Base-by-base conservation (phyloP, 208 protist species). In the Hexamita inflata region DNA sequence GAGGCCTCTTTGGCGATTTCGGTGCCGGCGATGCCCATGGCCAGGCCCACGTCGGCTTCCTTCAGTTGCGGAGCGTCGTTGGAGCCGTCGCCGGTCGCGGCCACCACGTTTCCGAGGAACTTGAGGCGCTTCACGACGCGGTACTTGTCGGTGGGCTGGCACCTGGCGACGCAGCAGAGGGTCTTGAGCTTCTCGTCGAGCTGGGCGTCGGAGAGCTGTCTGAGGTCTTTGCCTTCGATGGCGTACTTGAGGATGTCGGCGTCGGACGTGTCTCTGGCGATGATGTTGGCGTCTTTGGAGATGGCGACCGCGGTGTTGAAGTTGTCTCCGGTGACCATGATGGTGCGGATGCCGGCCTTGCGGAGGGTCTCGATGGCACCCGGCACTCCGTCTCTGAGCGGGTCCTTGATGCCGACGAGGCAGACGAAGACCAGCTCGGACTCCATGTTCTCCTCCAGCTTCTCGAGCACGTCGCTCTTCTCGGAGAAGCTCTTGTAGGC, bases 51-150 rank as follows among this genome's bases (percentile, higher is more conserved):
- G 77, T 98, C 89, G 40, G 94, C 91, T 34, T 85, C 67, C 26
- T 91, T 90, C 59, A 97, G 88, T 60, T 91, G 91, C 13, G 91
- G 91, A 26, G 89, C 92, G 82, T 97, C 94, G 84, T 97, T 96
- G 64, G 89, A 28, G 7, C 78, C 78, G 68, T 81, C 78, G 28
- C 78, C 78, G 29, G 78, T 75, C 35, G 62, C 64, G 41, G 68
- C 78, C 42, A 81, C 78, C 29, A 81, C 62, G 28, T 81, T 64
- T 32, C 73, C 62, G 29, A 26, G 60, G 34, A 30, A 0, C 42
- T 38, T 29, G 28, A 73, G 73, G 0, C 39, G 19, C 28, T 61
- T 59, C 1, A 81, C 78, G 53, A 81, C 9, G 0, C 29, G n/a
- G 11, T 75, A 30, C 73, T 81, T 81, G 26, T 81, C 73, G 29